Evolutionary conservation across 2,329 filamentous ascomycete genomes (phyloP).

Genomic region (Geosmithia putterillii): DNA sequence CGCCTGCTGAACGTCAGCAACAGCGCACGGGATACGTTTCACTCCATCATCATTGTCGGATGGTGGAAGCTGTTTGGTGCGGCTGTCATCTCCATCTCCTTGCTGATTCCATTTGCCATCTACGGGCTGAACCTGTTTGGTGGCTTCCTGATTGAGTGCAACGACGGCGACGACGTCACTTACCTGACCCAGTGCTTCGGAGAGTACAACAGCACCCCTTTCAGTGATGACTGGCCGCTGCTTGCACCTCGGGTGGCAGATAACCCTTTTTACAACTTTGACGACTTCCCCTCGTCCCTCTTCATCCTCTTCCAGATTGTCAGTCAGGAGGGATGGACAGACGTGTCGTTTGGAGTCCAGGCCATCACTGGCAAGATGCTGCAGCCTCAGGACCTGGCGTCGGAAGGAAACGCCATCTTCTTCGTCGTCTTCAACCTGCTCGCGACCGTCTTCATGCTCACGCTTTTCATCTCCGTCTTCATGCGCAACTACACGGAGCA

Average conservation of each 20-base stretch:
- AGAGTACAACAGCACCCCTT: constrained; percentile 68
- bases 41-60: constrained; percentile 87
- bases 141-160: constrained; percentile 68
- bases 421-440: constrained; percentile 95
- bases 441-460: constrained; percentile 91
- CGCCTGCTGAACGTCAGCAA: constrained; percentile 91
- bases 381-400: constrained; percentile 58
- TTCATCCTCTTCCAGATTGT: constrained; percentile 99
- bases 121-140: constrained; percentile 91
- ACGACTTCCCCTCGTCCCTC: constrained; percentile 84
- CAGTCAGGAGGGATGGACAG: constrained; percentile 94
- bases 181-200: constrained; percentile 66
- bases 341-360: constrained; percentile 79
- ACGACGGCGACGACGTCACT: constrained; percentile 42
- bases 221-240: constrained; percentile 62
- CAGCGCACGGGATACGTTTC: constrained; percentile 89
- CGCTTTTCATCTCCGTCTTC: constrained; percentile 95
- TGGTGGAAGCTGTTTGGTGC: constrained; percentile 90
- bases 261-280: constrained; percentile 84
- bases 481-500: constrained; percentile 99
- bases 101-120: constrained; percentile 92
- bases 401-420: constrained; percentile 82
- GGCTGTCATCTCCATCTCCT: constrained; percentile 84
- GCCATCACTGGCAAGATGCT: constrained; percentile 64
- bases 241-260: constrained; percentile 68